These are phyloP conservation scores for Chrysoporthe cubensis DNA, from an alignment of 2,329 filamentous ascomycete genomes.

Conservation along the genomic window DNA sequence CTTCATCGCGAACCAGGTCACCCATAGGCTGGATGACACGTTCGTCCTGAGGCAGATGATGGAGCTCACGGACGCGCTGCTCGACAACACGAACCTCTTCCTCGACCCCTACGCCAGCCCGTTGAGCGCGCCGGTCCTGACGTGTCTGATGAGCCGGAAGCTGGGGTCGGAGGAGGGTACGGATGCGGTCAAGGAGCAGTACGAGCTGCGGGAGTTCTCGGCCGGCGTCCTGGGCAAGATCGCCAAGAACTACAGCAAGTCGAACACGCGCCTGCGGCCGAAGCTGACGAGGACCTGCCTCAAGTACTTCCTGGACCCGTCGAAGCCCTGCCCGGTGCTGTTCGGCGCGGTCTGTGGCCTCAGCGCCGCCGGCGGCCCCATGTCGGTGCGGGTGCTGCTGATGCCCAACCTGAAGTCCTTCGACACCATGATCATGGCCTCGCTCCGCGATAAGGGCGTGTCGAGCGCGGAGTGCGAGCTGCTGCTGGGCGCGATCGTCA, in stretches of 20 bases:
- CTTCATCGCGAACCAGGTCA: constrained; percentile 94
- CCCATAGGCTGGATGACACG: constrained; percentile 86
- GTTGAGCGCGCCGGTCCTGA: constrained; percentile 85
- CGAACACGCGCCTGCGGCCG: constrained; percentile 80
- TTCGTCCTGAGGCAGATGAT: constrained; percentile 92
- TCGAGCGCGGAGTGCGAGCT: constrained; percentile 54
- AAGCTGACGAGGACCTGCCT: constrained; percentile 92
- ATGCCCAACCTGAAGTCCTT: constrained; percentile 60
- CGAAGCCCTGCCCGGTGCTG: constrained; percentile 79
- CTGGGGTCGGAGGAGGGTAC: constrained; percentile 64
- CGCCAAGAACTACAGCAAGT: constrained; percentile 77
- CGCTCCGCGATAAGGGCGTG: constrained; percentile 52
- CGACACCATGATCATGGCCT: constrained; percentile 56
- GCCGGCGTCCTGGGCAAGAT: constrained; percentile 81
- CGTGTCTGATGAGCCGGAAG: constrained; percentile 84
- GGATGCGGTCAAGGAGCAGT: constrained; percentile 65
- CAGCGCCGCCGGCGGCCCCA: constrained; percentile 71
- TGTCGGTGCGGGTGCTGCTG: constrained; percentile 60
- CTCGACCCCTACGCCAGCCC: constrained; percentile 64
- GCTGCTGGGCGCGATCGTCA: constrained; percentile 59
- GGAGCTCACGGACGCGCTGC: constrained; percentile 82
- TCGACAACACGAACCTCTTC: constrained; percentile 82
- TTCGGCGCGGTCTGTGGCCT: constrained; percentile 88
- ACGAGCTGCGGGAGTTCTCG: constrained; percentile 81
- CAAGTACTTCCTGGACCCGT: constrained; percentile 87